A percentile compares a stretch with the other conserved stretches of the same genome.
Evolutionary conservation across 306 rosid species (phyloP).

Genomic region (Oxytropis ochrocephala): DNA sequence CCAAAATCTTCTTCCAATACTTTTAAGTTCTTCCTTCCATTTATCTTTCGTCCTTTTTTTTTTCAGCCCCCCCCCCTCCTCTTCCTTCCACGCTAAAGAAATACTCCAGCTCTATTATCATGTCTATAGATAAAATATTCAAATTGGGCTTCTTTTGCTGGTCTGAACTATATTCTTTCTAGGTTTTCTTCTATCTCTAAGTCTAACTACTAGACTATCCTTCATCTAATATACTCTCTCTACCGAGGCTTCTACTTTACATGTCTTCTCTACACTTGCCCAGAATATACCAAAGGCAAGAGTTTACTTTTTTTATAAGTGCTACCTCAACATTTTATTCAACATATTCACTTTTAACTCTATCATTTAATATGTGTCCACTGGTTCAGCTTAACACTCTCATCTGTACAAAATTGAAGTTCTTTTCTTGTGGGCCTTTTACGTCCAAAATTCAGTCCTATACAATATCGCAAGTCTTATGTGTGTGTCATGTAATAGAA

Average conservation of each 20-base stretch:
- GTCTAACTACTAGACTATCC: background rate
- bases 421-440: background rate
- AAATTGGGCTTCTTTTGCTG: background rate
- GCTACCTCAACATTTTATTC: background rate
- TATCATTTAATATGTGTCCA: background rate
- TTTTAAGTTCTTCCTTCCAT: too few relatives aligned
- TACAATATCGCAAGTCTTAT: background rate
- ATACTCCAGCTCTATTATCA: background rate
- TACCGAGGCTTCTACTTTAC: background rate
- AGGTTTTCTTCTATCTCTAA: background rate
- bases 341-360: background rate
- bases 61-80: too few relatives aligned
- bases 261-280: background rate
- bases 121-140: background rate
- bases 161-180: background rate
- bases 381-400: background rate
- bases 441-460: background rate
- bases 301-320: background rate
- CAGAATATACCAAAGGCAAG: background rate
- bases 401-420: background rate
- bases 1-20: too few relatives aligned
- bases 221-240: background rate
- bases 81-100: too few relatives aligned
- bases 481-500: background rate
- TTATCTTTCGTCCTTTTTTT: too few relatives aligned